These are phyloP conservation scores for Dryas integrifolia DNA, from an alignment of 331 rosid genomes.

Conservation along the genomic window DNA sequence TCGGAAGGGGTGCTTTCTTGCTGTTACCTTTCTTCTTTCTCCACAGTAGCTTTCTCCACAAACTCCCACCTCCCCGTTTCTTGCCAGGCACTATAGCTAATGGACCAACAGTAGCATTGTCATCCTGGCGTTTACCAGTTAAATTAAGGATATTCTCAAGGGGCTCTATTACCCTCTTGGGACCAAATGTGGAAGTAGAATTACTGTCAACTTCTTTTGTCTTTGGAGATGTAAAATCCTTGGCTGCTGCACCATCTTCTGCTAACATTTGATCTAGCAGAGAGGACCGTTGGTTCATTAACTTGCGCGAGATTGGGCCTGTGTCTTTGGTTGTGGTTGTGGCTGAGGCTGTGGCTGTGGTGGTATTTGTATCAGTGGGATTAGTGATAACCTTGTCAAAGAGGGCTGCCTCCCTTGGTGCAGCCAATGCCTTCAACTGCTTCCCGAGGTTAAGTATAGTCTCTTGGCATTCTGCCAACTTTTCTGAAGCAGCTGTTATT, in stretches of 20 bases:
- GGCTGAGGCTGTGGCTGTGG: conserved; percentile 7
- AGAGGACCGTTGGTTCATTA: conserved; percentile 46
- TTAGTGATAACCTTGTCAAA: conserved; percentile 51
- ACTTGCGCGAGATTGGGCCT: conserved; percentile 28
- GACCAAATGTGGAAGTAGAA: conserved; percentile 28
- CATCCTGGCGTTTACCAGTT: conserved; percentile 37
- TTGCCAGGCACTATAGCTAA: conserved; percentile 67
- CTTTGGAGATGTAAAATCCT: conserved; percentile 16
- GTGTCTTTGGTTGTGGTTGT: conserved; percentile 6
- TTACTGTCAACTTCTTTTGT: conserved; percentile 36
- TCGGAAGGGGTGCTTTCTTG: conserved; percentile 39
- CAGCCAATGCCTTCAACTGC: conserved; percentile 83
- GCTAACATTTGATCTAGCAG: conserved; percentile 73
- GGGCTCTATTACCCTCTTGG: conserved; percentile 37
- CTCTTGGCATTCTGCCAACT: conserved; percentile 95
- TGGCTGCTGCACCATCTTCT: conserved; percentile 50
- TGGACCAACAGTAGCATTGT: conserved; percentile 36
- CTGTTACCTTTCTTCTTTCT: conserved; percentile 60
- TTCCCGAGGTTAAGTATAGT: conserved; percentile 82
- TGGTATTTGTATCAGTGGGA: conserved; percentile 27
- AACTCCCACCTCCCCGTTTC: conserved; percentile 43
- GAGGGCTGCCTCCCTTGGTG: conserved; percentile 61
- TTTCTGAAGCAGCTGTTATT: conserved; percentile 87
- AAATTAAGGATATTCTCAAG: conserved; percentile 48
- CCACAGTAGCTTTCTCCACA: conserved; percentile 68